phyloP scores from a whole-genome alignment of 2,329 filamentous ascomycete genomes.

The Penicillium sp. region DNA sequence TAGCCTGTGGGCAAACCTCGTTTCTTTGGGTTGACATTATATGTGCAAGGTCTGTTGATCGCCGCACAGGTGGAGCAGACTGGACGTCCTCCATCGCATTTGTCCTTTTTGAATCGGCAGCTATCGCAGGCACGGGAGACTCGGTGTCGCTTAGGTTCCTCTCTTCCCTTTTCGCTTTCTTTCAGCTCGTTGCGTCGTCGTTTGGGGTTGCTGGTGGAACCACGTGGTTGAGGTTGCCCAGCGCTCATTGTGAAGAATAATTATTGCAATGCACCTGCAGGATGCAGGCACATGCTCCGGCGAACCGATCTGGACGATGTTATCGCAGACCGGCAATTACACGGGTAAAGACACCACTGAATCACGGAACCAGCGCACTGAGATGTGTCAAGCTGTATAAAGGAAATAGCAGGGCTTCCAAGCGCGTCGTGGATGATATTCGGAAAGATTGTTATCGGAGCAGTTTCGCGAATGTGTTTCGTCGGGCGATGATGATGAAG shows the following conservation, averaged over 20 bases:
- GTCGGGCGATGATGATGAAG: too few relatives aligned
- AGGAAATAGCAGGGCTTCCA: neutral
- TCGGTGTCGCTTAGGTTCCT: slow-evolving; percentile 56
- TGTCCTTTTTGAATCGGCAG: slow-evolving; percentile 64
- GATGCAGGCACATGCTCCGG: slow-evolving; percentile 31
- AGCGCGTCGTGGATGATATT: neutral
- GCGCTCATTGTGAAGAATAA: slow-evolving; percentile 32
- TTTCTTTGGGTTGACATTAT: slow-evolving; percentile 70
- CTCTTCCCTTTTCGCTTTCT: slow-evolving; percentile 30
- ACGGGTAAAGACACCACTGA: slow-evolving; percentile 13
- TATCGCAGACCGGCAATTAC: slow-evolving; percentile 29
- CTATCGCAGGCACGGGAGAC: slow-evolving; percentile 68
- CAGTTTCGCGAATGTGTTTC: too few relatives aligned
- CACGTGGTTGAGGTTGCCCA: slow-evolving; percentile 32
- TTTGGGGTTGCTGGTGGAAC: slow-evolving; percentile 31
- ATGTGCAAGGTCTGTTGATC: slow-evolving; percentile 64
- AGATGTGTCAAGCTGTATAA: neutral
- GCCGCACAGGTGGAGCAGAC: slow-evolving; percentile 63
- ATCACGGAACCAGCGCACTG: slow-evolving; percentile 16
- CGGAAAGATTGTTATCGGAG: too few relatives aligned
- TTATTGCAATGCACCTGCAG: slow-evolving; percentile 25
- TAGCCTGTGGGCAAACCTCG: slow-evolving; percentile 77
- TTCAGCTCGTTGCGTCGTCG: slow-evolving; percentile 31
- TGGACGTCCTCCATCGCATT: slow-evolving; percentile 67
- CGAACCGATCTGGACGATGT: slow-evolving; percentile 25